phyloP scores from a whole-genome alignment of 2,329 filamentous ascomycete species.

The Talaromyces sp. region DNA sequence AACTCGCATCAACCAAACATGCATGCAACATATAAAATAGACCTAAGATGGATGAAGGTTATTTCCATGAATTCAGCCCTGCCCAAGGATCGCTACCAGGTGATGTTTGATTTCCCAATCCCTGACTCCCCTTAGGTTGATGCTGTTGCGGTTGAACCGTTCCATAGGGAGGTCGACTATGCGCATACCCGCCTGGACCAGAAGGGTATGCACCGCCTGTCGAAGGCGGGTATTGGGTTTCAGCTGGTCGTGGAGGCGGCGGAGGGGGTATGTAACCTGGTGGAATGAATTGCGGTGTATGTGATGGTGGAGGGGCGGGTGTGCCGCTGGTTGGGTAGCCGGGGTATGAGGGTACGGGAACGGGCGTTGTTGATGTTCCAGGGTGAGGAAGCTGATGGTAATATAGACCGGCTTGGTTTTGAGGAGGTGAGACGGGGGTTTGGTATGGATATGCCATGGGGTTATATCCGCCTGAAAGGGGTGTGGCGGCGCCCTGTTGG shows the following conservation, averaged over 20 bases:
- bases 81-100: conserved; percentile 62
- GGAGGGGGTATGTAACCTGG: conserved; percentile 65
- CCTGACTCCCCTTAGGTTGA: conserved; percentile 32
- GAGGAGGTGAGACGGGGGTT: conserved; percentile 41
- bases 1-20: not conserved
- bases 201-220: conserved; percentile 52
- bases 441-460: conserved; percentile 50
- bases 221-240: conserved; percentile 39
- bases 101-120: conserved; percentile 25
- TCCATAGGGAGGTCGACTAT: conserved; percentile 40
- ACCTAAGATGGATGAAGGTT: conserved; percentile 11
- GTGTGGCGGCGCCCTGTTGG: conserved; percentile 42
- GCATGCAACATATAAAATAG: not conserved
- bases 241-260: conserved; percentile 63
- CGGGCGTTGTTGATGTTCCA: conserved; percentile 14
- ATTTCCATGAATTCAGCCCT: conserved; percentile 68
- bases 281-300: conserved; percentile 49
- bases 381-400: conserved; percentile 13
- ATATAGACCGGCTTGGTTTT: conserved; percentile 37
- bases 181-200: conserved; percentile 56
- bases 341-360: conserved; percentile 25
- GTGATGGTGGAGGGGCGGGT: conserved; percentile 30
- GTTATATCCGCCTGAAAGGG: conserved; percentile 46
- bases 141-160: conserved; percentile 35
- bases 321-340: conserved; percentile 29